Percentiles rank a stretch among this genome's conserved stretches.
Conservation (phyloP, 2,329 filamentous ascomycete genomes). For the Talaromyces sp. region DNA sequence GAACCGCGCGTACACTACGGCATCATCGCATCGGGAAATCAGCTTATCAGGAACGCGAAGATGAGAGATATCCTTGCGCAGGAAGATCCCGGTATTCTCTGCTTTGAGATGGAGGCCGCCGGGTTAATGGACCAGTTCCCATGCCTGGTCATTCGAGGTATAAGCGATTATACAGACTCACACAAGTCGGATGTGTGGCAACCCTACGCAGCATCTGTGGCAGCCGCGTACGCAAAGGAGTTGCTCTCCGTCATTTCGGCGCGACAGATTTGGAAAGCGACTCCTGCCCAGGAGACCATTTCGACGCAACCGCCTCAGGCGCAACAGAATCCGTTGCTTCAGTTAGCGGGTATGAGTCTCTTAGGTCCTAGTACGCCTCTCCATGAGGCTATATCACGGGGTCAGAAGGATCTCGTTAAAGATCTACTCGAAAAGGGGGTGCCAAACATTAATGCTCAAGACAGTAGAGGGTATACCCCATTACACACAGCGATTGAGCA, state of each 20-base stretch:
- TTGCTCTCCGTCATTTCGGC: slow-evolving; percentile 9
- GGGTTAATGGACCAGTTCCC: slow-evolving; percentile 17
- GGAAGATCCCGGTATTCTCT: slow-evolving; percentile 16
- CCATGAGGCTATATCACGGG: slow-evolving; percentile 1
- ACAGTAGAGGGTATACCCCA: slow-evolving; percentile 1
- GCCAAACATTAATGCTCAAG: not conserved
- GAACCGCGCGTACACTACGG: slow-evolving; percentile 22
- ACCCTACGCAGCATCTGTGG: slow-evolving; percentile 17
- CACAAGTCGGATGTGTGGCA: slow-evolving; percentile 21
- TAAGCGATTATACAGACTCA: slow-evolving; percentile 20
- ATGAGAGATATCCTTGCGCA: slow-evolving; percentile 17
- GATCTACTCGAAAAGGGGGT: slow-evolving; percentile 1
- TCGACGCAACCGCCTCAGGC: not conserved
- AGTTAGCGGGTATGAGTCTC: slow-evolving; percentile 1
- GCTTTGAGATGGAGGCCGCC: slow-evolving; percentile 20
- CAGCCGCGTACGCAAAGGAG: slow-evolving; percentile 17
- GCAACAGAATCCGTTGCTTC: slow-evolving; percentile 5
- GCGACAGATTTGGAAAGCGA: slow-evolving; percentile 9
- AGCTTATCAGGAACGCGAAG: slow-evolving; percentile 20
- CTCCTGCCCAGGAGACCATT: not conserved
- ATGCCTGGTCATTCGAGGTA: slow-evolving; percentile 19
- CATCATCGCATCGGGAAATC: slow-evolving; percentile 22
- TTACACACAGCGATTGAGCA: slow-evolving; percentile 2
- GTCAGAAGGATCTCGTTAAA: not conserved
- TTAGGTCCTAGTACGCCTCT: not conserved